These are phyloP conservation scores for Chionographis japonica DNA, from an alignment of 106 monocot species.

Conservation along the genomic window DNA sequence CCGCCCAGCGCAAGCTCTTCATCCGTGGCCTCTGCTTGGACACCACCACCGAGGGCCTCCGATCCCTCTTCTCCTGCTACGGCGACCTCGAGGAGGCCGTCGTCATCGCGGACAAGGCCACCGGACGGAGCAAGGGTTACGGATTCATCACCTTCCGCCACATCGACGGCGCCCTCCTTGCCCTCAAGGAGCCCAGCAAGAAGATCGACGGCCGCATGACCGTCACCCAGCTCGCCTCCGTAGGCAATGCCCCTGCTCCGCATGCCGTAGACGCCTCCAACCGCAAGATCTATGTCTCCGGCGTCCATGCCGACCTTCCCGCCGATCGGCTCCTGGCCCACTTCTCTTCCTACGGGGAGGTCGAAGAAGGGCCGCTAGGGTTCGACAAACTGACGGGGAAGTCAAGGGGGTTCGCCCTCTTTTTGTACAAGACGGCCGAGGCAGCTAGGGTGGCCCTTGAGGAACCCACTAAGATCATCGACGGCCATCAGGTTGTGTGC, in stretches of 20 bases:
- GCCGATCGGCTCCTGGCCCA: constrained; percentile 5
- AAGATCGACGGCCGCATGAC: constrained; percentile 23
- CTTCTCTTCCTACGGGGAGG: constrained; percentile 33
- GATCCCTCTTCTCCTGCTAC: constrained; percentile 13
- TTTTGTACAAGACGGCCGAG: constrained; percentile 22
- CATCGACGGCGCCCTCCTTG: constrained; percentile 8
- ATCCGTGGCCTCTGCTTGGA: constrained; percentile 29
- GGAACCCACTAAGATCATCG: constrained; percentile 18
- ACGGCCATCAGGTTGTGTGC: constrained; percentile 8
- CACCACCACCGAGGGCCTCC: constrained; percentile 19
- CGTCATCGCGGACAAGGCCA: constrained; percentile 20
- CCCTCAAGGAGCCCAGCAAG: constrained; percentile 24
- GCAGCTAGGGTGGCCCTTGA: constrained; percentile 13
- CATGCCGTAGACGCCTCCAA: not conserved
- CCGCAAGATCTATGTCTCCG: constrained; percentile 24
- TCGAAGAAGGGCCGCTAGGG: constrained; percentile 34
- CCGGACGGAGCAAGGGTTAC: constrained; percentile 34
- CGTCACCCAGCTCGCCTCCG: constrained; percentile 34
- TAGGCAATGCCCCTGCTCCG: not conserved
- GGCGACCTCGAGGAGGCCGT: constrained; percentile 23
- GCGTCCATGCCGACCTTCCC: constrained; percentile 6
- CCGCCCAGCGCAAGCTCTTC: constrained; percentile 29
- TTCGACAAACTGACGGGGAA: constrained; percentile 23
- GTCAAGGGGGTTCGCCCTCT: constrained; percentile 19
- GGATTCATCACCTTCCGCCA: constrained; percentile 32